These are phyloP conservation scores for Penicillium sp. DNA, from an alignment of 2,329 filamentous ascomycete species.

Conservation along the genomic window DNA sequence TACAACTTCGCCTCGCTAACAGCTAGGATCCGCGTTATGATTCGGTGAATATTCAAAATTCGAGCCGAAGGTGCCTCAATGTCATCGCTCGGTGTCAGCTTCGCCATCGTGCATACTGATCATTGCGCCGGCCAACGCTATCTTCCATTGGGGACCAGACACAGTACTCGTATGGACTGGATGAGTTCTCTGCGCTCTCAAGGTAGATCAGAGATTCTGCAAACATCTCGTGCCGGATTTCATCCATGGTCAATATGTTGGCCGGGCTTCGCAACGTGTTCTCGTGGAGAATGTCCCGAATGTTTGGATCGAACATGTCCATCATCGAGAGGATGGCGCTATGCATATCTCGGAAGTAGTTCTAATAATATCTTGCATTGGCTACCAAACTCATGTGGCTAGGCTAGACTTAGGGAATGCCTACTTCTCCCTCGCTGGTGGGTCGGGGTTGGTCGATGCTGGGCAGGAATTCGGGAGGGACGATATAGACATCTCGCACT, in stretches of 20 bases:
- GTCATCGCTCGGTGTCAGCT: not conserved
- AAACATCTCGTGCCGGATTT: not conserved
- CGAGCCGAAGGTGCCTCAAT: not conserved
- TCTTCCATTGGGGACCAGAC: not conserved
- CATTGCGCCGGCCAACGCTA: not conserved
- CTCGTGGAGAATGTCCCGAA: not conserved
- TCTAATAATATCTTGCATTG: too few species aligned
- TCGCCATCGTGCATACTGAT: not conserved
- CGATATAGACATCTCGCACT: not conserved
- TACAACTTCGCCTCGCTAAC: not conserved
- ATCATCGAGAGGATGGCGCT: not conserved
- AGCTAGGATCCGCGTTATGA: not conserved
- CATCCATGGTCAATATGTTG: not conserved
- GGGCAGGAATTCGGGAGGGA: not conserved
- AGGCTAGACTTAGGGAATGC: too few species aligned
- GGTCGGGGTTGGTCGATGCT: not conserved
- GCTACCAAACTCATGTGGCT: too few species aligned
- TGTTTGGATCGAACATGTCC: not conserved
- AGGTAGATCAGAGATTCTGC: not conserved
- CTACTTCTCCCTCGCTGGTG: not conserved
- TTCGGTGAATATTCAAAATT: not conserved
- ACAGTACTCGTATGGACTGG: not conserved
- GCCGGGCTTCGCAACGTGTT: not conserved
- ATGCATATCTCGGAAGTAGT: not conserved
- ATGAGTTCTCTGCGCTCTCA: not conserved